phyloP scores from a whole-genome alignment of 805 yeast species.

The Myxozyma geophila region DNA sequence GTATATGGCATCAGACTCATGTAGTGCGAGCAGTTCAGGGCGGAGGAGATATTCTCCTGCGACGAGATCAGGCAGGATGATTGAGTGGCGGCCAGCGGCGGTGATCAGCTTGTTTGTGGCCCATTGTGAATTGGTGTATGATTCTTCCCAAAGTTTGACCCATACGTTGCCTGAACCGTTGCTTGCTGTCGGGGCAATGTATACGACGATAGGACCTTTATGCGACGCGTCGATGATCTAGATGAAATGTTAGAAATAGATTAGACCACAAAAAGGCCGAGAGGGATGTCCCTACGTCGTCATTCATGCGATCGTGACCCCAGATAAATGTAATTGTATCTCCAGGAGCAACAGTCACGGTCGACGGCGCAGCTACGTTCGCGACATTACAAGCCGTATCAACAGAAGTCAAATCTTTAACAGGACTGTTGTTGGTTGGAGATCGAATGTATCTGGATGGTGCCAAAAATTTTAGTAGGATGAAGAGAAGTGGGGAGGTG shows the following conservation, averaged over 20 bases:
- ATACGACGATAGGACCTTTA: conserved; percentile 29
- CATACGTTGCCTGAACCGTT: conserved; percentile 21
- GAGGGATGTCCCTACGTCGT: conserved; percentile 2
- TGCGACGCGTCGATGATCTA: conserved; percentile 23
- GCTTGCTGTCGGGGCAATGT: conserved; percentile 22
- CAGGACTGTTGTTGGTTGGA: conserved; percentile 24
- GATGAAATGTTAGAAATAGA: not conserved
- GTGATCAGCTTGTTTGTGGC: conserved; percentile 23
- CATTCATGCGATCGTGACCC: conserved; percentile 26
- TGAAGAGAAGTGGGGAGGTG: not conserved
- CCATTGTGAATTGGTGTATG: conserved; percentile 21
- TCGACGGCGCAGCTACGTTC: conserved; percentile 14
- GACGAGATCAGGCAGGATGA: conserved; percentile 24
- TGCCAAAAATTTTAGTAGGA: not conserved
- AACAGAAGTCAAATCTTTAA: conserved; percentile 21
- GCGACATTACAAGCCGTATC: conserved; percentile 28
- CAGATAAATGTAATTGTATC: conserved; percentile 21
- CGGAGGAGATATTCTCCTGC: conserved; percentile 31
- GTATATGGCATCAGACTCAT: conserved; percentile 16
- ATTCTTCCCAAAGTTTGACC: conserved; percentile 31
- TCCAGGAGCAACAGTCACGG: conserved; percentile 27
- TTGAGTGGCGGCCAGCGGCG: conserved; percentile 22
- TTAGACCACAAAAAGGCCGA: too few species aligned
- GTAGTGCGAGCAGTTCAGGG: conserved; percentile 30
- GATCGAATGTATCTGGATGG: conserved; percentile 16